These are phyloP conservation scores for Obba rivulosa DNA, from an alignment of 768 basidiomycete species.

Conservation along the genomic window DNA sequence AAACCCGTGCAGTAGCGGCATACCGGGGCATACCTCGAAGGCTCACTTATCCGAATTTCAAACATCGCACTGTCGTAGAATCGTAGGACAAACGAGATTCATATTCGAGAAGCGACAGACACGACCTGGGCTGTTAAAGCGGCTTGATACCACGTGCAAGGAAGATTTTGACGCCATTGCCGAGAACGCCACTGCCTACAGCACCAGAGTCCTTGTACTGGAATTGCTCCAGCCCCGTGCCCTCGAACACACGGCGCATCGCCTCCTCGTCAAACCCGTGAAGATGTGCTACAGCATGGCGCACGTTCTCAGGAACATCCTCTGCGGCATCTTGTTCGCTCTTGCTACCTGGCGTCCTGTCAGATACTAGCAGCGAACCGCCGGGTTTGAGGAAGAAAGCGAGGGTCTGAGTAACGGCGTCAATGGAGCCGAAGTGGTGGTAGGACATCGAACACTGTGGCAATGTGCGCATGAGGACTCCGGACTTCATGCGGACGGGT, in stretches of 20 bases:
- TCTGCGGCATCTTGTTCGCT: slow-evolving; percentile 28
- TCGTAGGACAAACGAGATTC: no score
- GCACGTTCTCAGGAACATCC: slow-evolving; percentile 28
- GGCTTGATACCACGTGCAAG: slow-evolving; percentile 31
- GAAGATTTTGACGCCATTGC: slow-evolving; percentile 40
- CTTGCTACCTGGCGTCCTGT: slow-evolving; percentile 30
- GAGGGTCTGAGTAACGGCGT: slow-evolving; percentile 45
- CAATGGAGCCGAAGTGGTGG: slow-evolving; percentile 54
- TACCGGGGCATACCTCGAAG: no score
- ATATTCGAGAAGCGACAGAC: no score
- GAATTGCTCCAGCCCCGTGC: slow-evolving; percentile 38
- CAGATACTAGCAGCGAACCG: slow-evolving; percentile 55
- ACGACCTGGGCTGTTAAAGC: no score
- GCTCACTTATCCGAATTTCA: no score
- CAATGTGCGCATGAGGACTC: not conserved
- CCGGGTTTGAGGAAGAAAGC: slow-evolving; percentile 54
- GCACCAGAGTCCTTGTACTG: slow-evolving; percentile 36
- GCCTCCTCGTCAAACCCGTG: slow-evolving; percentile 47
- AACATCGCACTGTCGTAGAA: no score
- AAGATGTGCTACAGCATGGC: slow-evolving; percentile 47
- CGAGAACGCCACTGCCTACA: slow-evolving; percentile 22
- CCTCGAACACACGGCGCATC: slow-evolving; percentile 46
- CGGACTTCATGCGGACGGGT: not conserved
- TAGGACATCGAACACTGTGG: slow-evolving; percentile 60
- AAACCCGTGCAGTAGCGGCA: no score